Evolutionary conservation across 164 flowering plant genomes (phyloP).

Genomic region (Sextonia rubra): DNA sequence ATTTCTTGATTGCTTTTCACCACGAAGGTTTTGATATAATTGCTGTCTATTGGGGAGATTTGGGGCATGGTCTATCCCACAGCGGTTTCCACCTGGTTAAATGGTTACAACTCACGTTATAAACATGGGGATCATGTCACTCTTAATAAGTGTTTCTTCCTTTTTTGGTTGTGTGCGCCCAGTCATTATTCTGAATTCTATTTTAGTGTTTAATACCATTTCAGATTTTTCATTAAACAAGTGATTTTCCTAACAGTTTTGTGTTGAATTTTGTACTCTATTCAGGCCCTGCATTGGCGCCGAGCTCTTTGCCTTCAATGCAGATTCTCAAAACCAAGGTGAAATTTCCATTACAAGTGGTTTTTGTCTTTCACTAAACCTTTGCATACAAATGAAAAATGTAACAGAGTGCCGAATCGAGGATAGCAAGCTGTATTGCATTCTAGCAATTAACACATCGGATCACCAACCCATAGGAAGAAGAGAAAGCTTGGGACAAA

Average conservation of each 20-base stretch:
- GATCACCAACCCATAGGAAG: conserved; percentile 10
- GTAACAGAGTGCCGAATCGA: conserved; percentile 17
- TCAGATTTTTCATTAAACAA: neutral
- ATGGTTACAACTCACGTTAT: too few species aligned
- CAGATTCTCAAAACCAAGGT: conserved; percentile 26
- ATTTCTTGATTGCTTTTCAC: too few species aligned
- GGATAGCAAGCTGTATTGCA: conserved; percentile 47
- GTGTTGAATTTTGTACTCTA: neutral
- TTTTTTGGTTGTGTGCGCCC: too few species aligned
- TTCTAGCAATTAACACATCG: conserved; percentile 38
- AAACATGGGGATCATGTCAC: too few species aligned
- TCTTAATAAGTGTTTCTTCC: too few species aligned
- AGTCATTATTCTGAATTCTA: too few species aligned
- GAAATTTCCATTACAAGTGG: conserved; percentile 40
- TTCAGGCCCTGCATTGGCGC: conserved; percentile 64
- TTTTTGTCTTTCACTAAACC: conserved; percentile 48
- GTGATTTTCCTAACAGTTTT: neutral
- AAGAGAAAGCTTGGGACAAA: conserved; percentile 21
- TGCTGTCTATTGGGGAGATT: too few species aligned
- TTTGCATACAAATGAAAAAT: conserved; percentile 71
- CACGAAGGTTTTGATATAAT: too few species aligned
- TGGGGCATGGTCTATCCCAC: too few species aligned
- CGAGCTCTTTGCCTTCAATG: conserved; percentile 44
- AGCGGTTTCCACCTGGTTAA: too few species aligned
- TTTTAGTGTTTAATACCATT: too few species aligned